These are phyloP conservation scores for Epichloe typhina DNA, from an alignment of 2,329 filamentous ascomycete genomes.

Conservation along the genomic window DNA sequence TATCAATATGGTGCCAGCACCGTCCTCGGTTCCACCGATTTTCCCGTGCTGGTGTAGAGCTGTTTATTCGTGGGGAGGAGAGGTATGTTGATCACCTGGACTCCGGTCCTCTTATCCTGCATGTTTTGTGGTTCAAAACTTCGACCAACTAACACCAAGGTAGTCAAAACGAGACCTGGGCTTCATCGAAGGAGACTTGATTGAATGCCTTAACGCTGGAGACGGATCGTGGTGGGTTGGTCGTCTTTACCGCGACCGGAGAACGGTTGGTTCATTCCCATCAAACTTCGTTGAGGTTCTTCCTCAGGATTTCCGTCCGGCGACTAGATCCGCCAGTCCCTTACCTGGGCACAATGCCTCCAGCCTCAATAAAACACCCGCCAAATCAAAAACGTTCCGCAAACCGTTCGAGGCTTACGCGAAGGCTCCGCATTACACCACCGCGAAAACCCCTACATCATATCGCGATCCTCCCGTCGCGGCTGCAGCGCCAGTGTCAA, in stretches of 20 bases:
- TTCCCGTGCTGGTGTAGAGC: conserved; percentile 90
- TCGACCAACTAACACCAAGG: neutral
- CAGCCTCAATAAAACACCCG: conserved; percentile 38
- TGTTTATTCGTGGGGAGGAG: conserved; percentile 87
- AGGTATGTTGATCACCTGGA: conserved; percentile 32
- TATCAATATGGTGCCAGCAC: conserved; percentile 37
- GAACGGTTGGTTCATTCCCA: conserved; percentile 85
- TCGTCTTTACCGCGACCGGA: conserved; percentile 73
- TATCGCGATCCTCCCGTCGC: conserved; percentile 30
- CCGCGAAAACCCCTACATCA: conserved; percentile 46
- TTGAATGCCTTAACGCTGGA: conserved; percentile 94
- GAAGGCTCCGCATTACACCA: conserved; percentile 53
- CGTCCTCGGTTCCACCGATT: conserved; percentile 53
- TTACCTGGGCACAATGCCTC: conserved; percentile 43
- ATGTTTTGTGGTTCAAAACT: neutral
- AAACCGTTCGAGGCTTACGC: conserved; percentile 56
- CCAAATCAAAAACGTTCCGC: conserved; percentile 50
- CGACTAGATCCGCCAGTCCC: conserved; percentile 46
- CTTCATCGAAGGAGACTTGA: conserved; percentile 94
- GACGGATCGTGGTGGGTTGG: conserved; percentile 99
- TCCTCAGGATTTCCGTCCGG: conserved; percentile 71
- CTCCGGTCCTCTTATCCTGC: neutral
- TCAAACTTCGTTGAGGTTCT: conserved; percentile 95
- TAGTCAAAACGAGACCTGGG: conserved; percentile 85
- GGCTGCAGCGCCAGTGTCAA: conserved; percentile 10